Evolutionary conservation across 139 green algal species (phyloP).

Genomic region (Volvox reticuliferus): DNA sequence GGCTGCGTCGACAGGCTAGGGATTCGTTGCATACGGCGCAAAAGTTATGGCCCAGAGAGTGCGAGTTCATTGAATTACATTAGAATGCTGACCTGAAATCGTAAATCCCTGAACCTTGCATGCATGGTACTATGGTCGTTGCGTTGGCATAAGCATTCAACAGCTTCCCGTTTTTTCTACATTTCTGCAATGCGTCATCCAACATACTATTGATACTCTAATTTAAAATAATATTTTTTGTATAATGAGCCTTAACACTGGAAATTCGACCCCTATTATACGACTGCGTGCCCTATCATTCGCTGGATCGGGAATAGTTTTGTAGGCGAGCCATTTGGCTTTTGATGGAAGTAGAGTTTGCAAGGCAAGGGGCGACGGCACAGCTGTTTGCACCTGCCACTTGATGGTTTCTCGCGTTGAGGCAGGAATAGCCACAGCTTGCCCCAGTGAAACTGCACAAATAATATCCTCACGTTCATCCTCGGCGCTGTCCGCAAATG

Average conservation of each 20-base stretch:
- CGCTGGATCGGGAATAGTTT: neutral
- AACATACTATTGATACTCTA: neutral
- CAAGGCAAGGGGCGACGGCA: neutral
- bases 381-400: neutral
- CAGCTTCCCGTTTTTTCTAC: neutral
- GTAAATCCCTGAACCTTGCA: no score
- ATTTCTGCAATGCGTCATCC: neutral
- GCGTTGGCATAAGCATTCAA: neutral
- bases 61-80: no score
- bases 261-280: neutral
- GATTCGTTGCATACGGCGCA: no score
- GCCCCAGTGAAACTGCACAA: neutral
- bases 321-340: neutral
- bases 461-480: neutral
- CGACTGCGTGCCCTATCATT: neutral
- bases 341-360: neutral
- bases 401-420: constrained; percentile 5
- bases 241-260: neutral
- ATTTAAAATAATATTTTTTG: neutral
- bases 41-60: no score
- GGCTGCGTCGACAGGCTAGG: no score
- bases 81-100: no score
- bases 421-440: neutral
- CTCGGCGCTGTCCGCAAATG: constrained; percentile 1
- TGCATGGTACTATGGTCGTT: neutral